Evolutionary conservation across 163 green algal species (phyloP), one percentile per base, ranked within the genome.

Genomic region (Chloroidium sp.): DNA sequence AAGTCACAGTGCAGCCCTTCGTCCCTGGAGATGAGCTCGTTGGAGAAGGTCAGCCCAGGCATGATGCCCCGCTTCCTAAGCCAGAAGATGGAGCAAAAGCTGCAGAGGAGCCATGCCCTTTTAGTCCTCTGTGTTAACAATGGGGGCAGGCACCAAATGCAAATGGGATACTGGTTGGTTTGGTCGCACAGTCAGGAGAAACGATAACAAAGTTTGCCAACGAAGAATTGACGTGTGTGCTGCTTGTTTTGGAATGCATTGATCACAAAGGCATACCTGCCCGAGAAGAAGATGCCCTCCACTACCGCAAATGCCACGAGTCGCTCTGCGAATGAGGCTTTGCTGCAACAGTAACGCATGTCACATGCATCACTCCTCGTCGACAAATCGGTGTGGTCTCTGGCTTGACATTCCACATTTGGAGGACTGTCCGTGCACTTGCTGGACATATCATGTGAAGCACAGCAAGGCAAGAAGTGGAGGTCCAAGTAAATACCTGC

Each of bases 41-140:
- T 97, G 83, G 89, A 95, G 82, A 97, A 97, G 74, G 93, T 96
- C 69, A 97, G 90, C 1, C 93, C 93, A 4, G 87, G 92, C 92
- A 96, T 96, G 60, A 97, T 85, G 3, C 92, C 93, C n/a, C 93
- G 87, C 91, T 96, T 97, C 89, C 97, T 96, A 59, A 97, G 83
- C 93, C 93, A 97, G 87, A 94, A 97, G 85, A 97, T 97, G 82
- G 92, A 87, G 85, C 93, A 97, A 89, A 97, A 97, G 77, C 86
- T 90, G 82, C 82, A 85, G 36, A 10, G 4, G 12, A 69, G 36
- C 36, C 36, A 36, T 36, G 36, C 36, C 36, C 61, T 0, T 68
- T 36, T 74, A 36, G 36, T 36, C 36, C 36, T 36, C 36, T 36
- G 36, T 36, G 36, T 36, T 36, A 36, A 36, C 64, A 72, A 72